Evolutionary conservation across 305 asterid genomes (phyloP).

Genomic region (Solanum hybrid): DNA sequence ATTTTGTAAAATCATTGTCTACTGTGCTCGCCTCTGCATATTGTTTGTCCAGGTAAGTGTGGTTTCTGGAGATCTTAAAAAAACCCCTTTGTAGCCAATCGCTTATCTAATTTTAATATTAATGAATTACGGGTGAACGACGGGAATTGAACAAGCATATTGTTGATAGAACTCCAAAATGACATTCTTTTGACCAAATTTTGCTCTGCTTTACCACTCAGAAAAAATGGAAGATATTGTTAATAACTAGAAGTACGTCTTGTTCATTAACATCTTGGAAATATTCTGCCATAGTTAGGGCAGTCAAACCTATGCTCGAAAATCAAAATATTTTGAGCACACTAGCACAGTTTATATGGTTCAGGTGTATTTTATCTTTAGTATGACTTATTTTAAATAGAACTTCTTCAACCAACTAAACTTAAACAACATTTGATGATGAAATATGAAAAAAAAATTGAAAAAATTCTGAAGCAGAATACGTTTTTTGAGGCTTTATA

Average conservation of each 20-base stretch:
- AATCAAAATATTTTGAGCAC: not conserved
- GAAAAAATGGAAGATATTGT: not conserved
- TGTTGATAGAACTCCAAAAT: not conserved
- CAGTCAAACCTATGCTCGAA: not conserved
- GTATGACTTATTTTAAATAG: not conserved
- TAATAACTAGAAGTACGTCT: not conserved
- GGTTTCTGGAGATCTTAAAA: not conserved
- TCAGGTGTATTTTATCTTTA: not conserved
- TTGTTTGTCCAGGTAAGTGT: constrained; percentile 67
- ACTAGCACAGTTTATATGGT: not conserved
- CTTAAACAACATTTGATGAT: not conserved
- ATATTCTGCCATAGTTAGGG: not conserved
- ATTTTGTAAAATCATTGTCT: constrained; percentile 79
- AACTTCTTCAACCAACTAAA: not conserved
- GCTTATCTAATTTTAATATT: not conserved
- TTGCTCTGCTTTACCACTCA: not conserved
- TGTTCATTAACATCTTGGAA: not conserved
- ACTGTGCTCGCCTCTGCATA: constrained; percentile 82
- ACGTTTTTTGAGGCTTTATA: not conserved
- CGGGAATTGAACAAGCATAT: not conserved
- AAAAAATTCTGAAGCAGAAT: not conserved
- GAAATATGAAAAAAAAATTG: not conserved
- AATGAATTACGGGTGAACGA: not conserved
- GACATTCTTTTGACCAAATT: not conserved
- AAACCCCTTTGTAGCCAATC: not conserved